Percentiles rank a stretch among this genome's conserved stretches.
Conservation (phyloP, 345 rosid genomes). For the Syzygium oleosum region DNA sequence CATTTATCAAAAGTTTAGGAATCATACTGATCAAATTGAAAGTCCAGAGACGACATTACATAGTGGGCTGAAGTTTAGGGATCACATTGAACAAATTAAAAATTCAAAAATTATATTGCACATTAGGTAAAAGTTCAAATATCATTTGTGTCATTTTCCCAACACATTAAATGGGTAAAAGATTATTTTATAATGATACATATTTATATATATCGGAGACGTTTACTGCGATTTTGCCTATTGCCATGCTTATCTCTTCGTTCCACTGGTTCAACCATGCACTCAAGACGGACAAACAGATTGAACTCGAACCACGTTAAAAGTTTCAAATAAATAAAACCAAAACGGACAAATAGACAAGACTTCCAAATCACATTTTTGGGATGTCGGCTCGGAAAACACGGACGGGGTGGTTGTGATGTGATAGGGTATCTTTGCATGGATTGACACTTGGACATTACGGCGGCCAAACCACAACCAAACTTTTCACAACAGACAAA, state of each 20-base stretch:
- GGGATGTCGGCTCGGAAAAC: background rate
- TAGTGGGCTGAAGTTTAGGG: no score
- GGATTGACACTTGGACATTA: background rate
- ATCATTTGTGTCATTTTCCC: no score
- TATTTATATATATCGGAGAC: background rate
- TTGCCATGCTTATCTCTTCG: background rate
- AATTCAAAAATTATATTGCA: no score
- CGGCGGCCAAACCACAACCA: background rate
- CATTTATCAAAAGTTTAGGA: no score
- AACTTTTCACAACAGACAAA: background rate
- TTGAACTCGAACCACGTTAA: background rate
- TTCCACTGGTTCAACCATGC: background rate
- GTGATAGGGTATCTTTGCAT: background rate
- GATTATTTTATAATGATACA: no score
- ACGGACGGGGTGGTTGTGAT: background rate
- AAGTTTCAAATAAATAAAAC: background rate
- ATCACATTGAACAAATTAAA: no score
- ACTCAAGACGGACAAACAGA: background rate
- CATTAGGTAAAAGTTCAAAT: no score
- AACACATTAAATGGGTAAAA: no score
- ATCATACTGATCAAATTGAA: no score
- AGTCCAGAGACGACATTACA: no score
- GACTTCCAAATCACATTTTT: background rate
- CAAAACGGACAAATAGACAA: background rate
- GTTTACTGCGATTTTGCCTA: background rate